These are phyloP conservation scores for Hydrangea macrophylla DNA, from an alignment of 148 eudicot species.

Conservation along the genomic window DNA sequence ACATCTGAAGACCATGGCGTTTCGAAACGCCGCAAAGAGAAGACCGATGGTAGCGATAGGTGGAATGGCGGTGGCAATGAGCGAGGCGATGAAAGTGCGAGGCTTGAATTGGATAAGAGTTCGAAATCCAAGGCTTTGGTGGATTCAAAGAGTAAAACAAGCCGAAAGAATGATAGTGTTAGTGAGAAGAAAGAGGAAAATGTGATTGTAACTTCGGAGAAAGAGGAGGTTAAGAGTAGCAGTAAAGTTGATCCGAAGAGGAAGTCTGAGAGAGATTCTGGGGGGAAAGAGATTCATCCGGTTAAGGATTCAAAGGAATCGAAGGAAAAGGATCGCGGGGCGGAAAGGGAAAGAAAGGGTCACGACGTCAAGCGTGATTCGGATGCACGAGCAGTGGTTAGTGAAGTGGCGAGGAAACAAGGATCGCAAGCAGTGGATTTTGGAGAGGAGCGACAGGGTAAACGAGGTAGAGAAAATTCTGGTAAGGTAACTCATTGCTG, in stretches of 20 bases:
- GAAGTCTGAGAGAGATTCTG: constrained; percentile 55
- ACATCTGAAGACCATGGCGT: constrained; percentile 38
- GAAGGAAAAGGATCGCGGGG: constrained; percentile 59
- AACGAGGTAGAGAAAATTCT: constrained; percentile 49
- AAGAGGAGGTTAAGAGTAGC: constrained; percentile 52
- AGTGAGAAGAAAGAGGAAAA: constrained; percentile 38
- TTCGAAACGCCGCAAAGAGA: constrained; percentile 72
- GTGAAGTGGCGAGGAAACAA: constrained; percentile 33
- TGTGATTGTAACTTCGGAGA: constrained; percentile 24
- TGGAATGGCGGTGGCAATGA: constrained; percentile 63
- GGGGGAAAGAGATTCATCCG: constrained; percentile 46
- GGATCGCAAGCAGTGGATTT: constrained; percentile 22
- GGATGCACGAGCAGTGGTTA: constrained; percentile 30
- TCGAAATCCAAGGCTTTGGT: constrained; percentile 24
- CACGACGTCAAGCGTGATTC: constrained; percentile 37
- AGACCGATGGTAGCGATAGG: constrained; percentile 55
- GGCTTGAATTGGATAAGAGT: constrained; percentile 18
- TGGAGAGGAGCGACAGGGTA: constrained; percentile 51
- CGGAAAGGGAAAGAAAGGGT: constrained; percentile 54
- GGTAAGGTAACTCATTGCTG: constrained; percentile 62
- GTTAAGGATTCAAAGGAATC: constrained; percentile 33
- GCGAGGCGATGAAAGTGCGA: constrained; percentile 24
- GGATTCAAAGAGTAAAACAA: constrained; percentile 62
- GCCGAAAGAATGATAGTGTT: constrained; percentile 44
- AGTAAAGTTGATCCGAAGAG: constrained; percentile 57